Percentiles rank a stretch among this genome's conserved stretches.
These are phyloP conservation scores for Dioscorea zingiberensis DNA, from an alignment of 106 monocot species.

Conservation along the genomic window DNA sequence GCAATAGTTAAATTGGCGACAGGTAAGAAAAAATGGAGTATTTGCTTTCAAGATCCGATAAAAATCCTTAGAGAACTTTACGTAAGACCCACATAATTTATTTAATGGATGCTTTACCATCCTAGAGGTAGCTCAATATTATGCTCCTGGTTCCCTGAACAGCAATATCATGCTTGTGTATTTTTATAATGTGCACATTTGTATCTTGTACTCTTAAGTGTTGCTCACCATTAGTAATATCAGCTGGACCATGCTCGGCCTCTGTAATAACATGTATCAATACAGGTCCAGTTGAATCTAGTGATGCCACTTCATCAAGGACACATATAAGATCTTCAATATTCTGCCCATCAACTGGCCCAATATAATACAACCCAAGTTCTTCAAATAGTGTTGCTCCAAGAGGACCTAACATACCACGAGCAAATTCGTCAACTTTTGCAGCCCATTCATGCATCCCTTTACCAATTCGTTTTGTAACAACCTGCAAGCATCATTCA, in stretches of 20 bases:
- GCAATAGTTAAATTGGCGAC: no score
- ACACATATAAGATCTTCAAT: conserved; percentile 71
- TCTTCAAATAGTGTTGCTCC: conserved; percentile 86
- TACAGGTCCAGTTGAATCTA: conserved; percentile 68
- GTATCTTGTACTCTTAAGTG: conserved; percentile 13
- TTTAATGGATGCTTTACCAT: no score
- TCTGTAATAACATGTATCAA: conserved; percentile 69
- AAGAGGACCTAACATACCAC: conserved; percentile 69
- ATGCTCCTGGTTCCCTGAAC: no score
- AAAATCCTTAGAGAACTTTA: no score
- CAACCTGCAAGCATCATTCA: conserved; percentile 36
- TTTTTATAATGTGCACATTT: no score
- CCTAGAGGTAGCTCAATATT: no score
- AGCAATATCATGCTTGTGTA: no score
- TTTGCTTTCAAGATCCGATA: no score
- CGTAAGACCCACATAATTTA: no score
- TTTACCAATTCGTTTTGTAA: conserved; percentile 68
- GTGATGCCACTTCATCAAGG: conserved; percentile 51
- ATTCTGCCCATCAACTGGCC: conserved; percentile 71
- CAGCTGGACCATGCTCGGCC: conserved; percentile 14
- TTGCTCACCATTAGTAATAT: conserved; percentile 6
- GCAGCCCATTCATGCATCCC: conserved; percentile 72
- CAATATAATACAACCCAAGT: conserved; percentile 84
- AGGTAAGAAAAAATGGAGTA: no score
- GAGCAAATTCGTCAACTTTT: conserved; percentile 79